Base-by-base conservation (phyloP, 208 protist species). In the Trypanosomatidae sp. region DNA sequence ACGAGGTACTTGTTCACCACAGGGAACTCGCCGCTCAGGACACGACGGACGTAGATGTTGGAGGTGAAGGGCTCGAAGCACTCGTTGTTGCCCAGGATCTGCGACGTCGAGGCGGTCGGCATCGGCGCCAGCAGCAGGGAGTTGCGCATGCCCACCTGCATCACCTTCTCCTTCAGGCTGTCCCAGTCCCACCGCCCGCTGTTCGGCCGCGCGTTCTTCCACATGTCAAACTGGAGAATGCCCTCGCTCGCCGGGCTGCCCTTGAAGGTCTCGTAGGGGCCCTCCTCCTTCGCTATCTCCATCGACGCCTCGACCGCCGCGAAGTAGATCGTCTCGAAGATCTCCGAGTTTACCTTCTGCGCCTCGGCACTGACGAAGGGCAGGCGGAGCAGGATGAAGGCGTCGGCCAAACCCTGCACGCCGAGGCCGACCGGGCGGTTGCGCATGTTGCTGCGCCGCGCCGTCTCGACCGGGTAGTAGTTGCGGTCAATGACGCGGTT, bases 301-400 rank as follows among this genome's bases (percentile, higher is more conserved):
- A 89, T 82, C 66, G 85, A 94, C 36, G 90, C 67, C 79, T 91
- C 88, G 13, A 99, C 77, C 0, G 99, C 97, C 33, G 85, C 98
- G 80, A 97, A 99, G 91, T 99, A 99, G 69, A 99, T 99, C 22
- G 98, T 99, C 84, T 99, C 99, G 74, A 99, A 99, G 81, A 99
- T 99, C 25, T 99, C 92, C 53, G 93, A 85, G 87, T 99, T 99
- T 12, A 99, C 77, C 28, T 72, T 66, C 66, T 87, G 84, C 3
- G 99, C 98, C 78, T 96, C 96, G 8, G 69, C 44, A 52, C 73
- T 90, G 15, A 98, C 97, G 68, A 99, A 99, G 10, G 99, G 97
- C 41, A 98, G 60, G 43, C 97, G 88, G 78, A 99, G 74, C 43
- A 92, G 62, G 65, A 99, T 94, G 81, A 99, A 99, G 33, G 97